Evolutionary conservation across 805 yeast genomes (phyloP), one percentile per base, ranked within the genome.

Genomic region (Metschnikowia arizonensis): DNA sequence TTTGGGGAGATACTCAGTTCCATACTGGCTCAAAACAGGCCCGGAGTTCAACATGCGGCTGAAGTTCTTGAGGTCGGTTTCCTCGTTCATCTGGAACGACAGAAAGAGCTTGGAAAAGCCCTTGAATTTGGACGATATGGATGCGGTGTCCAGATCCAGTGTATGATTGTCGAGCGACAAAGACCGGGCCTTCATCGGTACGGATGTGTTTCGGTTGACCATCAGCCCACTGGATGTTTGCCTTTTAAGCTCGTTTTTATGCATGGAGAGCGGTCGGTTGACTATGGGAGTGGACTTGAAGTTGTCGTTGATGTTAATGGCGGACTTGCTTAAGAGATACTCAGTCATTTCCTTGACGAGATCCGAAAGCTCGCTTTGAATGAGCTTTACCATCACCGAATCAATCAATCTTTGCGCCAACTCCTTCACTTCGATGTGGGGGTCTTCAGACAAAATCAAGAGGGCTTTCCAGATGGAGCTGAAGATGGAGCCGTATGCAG

Each of bases 381-480:
- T 76, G 42, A 91, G 65, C 47, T 79, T 77, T 40, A 78, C 58
- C 62, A 86, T 68, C 18, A 89, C 81, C 49, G 75, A 80, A 61
- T 89, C 97, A 15, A 88, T 82, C 11, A 88, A 76, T 24, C 77
- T 79, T 45, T 82, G 83, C 0, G 97, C 91, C 48, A 79, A 72
- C 39, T 77, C 77, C 47, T 78, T 80, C 5, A 90, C 89, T 62
- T 88, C 96, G 29, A 77, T 66, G 62, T 85, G 93, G 0, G 98
- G 96, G 63, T 93, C 99, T 52, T 85, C 89, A 1, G 95, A 78
- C 24, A 88, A 64, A 23, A 88, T 81, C 38, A 93, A 69, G 28
- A 91, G 62, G 0, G 91, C 82, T 53, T 88, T 86, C 97, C 98
- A 93, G 7, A 85, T 79, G 1, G 95, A 85, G 44, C 88, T 78